A percentile compares a stretch with the other conserved stretches of the same genome.
phyloP scores from a whole-genome alignment of 2,329 filamentous ascomycete species.

The Sporothrix brunneoviolacea region DNA sequence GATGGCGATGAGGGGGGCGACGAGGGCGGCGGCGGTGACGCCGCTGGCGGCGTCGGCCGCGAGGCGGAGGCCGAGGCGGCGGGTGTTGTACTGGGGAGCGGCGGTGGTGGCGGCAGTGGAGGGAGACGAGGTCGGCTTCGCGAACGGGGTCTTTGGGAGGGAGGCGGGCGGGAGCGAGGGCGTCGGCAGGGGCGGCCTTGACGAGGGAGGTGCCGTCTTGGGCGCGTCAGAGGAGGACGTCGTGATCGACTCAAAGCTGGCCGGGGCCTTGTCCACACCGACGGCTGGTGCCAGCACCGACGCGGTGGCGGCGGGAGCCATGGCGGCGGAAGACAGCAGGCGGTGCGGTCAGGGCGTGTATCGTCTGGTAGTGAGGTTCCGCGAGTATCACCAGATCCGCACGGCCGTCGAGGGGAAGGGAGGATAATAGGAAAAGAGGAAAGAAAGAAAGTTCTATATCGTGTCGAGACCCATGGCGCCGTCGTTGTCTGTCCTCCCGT shows the following conservation, averaged over 20 bases:
- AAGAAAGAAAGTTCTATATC: conserved; percentile 1
- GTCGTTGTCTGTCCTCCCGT: too few species aligned
- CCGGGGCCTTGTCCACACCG: too few species aligned
- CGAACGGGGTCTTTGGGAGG: not conserved
- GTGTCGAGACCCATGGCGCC: too few species aligned
- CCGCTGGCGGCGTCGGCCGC: conserved; percentile 42
- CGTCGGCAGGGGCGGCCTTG: not conserved
- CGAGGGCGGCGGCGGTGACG: conserved; percentile 62
- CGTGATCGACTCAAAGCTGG: not conserved
- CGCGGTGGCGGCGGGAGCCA: too few species aligned
- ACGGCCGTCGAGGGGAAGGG: not conserved
- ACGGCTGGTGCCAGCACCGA: too few species aligned
- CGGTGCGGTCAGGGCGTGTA: too few species aligned
- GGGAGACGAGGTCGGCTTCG: not conserved
- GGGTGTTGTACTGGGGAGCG: conserved; percentile 17
- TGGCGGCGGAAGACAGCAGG: too few species aligned
- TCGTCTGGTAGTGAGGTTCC: too few species aligned
- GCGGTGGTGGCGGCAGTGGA: not conserved
- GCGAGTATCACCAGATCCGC: too few species aligned
- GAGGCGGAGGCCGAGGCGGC: conserved; percentile 27
- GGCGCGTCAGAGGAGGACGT: not conserved
- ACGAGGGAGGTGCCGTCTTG: not conserved
- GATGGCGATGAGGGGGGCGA: conserved; percentile 78
- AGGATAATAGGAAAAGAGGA: not conserved
- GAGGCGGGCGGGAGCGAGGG: not conserved